A percentile compares a stretch with the other conserved stretches of the same genome.
Evolutionary conservation across 208 protist species (phyloP).

Genomic region (Trypanosoma vivax): DNA sequence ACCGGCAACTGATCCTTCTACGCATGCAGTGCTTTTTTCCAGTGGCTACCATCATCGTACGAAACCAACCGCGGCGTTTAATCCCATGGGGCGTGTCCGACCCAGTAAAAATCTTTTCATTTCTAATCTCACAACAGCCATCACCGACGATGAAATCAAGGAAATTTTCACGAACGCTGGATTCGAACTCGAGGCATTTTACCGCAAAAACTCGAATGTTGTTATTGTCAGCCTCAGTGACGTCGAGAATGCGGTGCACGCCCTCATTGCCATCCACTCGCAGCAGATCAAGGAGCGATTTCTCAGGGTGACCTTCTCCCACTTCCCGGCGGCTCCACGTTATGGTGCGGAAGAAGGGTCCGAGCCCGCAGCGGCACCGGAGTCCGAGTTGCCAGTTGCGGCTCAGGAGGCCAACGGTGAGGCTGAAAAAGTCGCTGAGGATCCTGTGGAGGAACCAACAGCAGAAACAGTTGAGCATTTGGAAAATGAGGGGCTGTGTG

Average conservation of each 20-base stretch:
- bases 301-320: slow-evolving; percentile 79
- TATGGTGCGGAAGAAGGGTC: slow-evolving; percentile 14
- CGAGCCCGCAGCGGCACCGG: slow-evolving; percentile 4
- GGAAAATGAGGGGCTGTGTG: background rate
- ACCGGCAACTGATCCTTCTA: slow-evolving; percentile 61
- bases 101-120: slow-evolving; percentile 75
- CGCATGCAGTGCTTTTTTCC: slow-evolving; percentile 53
- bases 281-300: slow-evolving; percentile 57
- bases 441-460: background rate
- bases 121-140: slow-evolving; percentile 58
- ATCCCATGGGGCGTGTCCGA: slow-evolving; percentile 55
- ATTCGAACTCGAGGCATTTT: slow-evolving; percentile 34
- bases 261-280: slow-evolving; percentile 64
- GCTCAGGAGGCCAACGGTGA: too few species aligned
- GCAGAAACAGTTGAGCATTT: slow-evolving; percentile 1
- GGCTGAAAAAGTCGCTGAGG: too few species aligned
- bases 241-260: slow-evolving; percentile 55
- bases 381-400: slow-evolving; percentile 2
- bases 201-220: slow-evolving; percentile 46
- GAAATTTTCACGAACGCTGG: slow-evolving; percentile 35
- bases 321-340: slow-evolving; percentile 58
- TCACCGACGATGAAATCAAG: slow-evolving; percentile 63
- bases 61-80: slow-evolving; percentile 55
- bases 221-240: slow-evolving; percentile 60
- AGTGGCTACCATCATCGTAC: slow-evolving; percentile 76